Evolutionary conservation across 305 asterid species (phyloP), one percentile per base, ranked within the genome.

Genomic region (Fraxinus dipetala): DNA sequence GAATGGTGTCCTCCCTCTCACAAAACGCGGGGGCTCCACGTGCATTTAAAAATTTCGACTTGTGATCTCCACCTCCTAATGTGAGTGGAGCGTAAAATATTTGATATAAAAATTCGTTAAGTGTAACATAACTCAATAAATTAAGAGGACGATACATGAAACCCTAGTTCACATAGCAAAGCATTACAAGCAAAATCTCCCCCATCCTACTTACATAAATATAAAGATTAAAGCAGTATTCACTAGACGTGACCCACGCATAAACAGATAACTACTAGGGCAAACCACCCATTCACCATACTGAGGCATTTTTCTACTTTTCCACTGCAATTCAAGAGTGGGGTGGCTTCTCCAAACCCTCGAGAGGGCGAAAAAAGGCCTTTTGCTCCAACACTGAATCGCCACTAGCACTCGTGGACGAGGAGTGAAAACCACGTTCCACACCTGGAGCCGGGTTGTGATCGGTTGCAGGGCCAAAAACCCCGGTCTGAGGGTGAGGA

Each of bases 401-500:
- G 31, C 31, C 89, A 13, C 72, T 32, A 2, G 72, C 79, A 20
- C 78, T 54, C 40, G 61, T 84, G 1, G 84, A 43, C 2, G 84
- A 63, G 43, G 82, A 51, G 43, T 59, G 80, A 28, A 38, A 82
- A 11, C 80, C 84, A 34, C 83, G 31, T 20, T 79, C 83, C 16
- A n/a, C 81, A 22, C 75, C 83, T 10, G 86, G 7, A 1, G 65
- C 61, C 26, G 80, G 79, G 59, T 38, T 81, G 43, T 85, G 86
- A 24, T 91, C 90, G 0, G 86, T 77, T 75, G 91, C 78, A 1
- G 98, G 98, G 72, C 94, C 93, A 20, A 95, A 95, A 80, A 95
- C 95, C 77, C 98, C 98, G 0, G 97, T 93, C 67, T 86, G 51
- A 18, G 98, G 97, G 86, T 95, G 95, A 4, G 98, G 98, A 79